phyloP scores from a whole-genome alignment of 1,139 yeast species.

The Taphrina populina region DNA sequence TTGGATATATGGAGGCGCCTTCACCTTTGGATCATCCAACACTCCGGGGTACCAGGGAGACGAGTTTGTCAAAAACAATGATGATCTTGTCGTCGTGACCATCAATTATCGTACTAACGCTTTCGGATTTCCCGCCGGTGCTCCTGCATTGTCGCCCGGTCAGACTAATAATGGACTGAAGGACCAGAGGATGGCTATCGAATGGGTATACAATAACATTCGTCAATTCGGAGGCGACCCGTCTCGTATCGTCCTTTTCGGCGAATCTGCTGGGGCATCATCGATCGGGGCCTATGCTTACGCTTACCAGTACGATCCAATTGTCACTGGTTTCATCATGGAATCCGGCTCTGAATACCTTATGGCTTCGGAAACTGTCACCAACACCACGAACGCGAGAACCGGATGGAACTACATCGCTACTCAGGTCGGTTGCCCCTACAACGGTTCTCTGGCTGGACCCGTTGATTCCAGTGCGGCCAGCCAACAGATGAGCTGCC shows the following conservation, averaged over 20 bases:
- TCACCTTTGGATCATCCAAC: slow-evolving; percentile 22
- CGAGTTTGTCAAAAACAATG: slow-evolving; percentile 18
- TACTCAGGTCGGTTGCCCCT: slow-evolving; percentile 21
- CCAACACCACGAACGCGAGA: slow-evolving; percentile 4
- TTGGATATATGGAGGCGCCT: slow-evolving; percentile 30
- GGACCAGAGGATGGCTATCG: slow-evolving; percentile 45
- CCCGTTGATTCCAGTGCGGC: slow-evolving; percentile 1
- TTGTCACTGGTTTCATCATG: slow-evolving; percentile 30
- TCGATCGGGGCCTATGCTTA: slow-evolving; percentile 25
- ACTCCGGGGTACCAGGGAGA: slow-evolving; percentile 22
- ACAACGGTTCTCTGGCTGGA: slow-evolving; percentile 5
- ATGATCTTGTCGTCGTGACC: slow-evolving; percentile 16
- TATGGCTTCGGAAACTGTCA: slow-evolving; percentile 17
- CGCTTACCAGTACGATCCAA: slow-evolving; percentile 24
- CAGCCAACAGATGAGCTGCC: slow-evolving; percentile 10
- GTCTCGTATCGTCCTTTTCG: slow-evolving; percentile 45
- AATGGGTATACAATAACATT: slow-evolving; percentile 47
- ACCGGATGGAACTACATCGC: slow-evolving; percentile 21
- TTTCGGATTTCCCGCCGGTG: slow-evolving; percentile 31
- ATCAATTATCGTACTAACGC: slow-evolving; percentile 20
- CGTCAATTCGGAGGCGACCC: slow-evolving; percentile 47
- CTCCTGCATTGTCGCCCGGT: slow-evolving; percentile 38
- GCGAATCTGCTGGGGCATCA: slow-evolving; percentile 48
- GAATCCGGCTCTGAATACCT: slow-evolving; percentile 29
- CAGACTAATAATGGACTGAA: slow-evolving; percentile 44